Conservation (phyloP, 2,329 filamentous ascomycete genomes). For the Botrytis medusae region DNA sequence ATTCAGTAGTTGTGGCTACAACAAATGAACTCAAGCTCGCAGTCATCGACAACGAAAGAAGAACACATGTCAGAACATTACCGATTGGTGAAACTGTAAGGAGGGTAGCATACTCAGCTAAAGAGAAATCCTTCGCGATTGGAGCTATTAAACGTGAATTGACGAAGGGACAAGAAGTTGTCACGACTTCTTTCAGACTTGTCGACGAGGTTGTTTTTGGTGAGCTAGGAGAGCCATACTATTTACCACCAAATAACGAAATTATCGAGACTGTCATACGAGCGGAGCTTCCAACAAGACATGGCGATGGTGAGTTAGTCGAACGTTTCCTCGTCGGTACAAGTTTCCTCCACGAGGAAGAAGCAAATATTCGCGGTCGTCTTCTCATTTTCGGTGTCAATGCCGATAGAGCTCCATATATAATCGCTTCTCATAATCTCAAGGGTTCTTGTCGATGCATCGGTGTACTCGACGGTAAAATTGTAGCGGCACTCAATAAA, state of each 20-base stretch:
- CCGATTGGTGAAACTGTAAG: slow-evolving; percentile 80
- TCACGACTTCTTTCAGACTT: slow-evolving; percentile 79
- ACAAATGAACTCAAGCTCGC: slow-evolving; percentile 75
- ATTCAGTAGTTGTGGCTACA: slow-evolving; percentile 78
- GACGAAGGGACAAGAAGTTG: slow-evolving; percentile 66
- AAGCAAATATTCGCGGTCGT: slow-evolving; percentile 63
- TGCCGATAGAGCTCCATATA: slow-evolving; percentile 68
- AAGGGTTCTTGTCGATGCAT: slow-evolving; percentile 81
- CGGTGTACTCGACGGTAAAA: slow-evolving; percentile 69
- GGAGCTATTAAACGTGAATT: slow-evolving; percentile 80
- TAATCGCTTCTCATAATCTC: slow-evolving; percentile 67
- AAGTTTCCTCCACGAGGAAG: slow-evolving; percentile 60
- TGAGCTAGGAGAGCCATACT: slow-evolving; percentile 61
- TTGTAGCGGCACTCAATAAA: slow-evolving; percentile 87
- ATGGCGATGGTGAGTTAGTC: slow-evolving; percentile 52
- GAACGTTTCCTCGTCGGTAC: slow-evolving; percentile 94
- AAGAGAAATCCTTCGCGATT: slow-evolving; percentile 78
- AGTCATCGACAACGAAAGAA: slow-evolving; percentile 76
- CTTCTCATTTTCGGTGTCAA: slow-evolving; percentile 85
- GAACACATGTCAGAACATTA: slow-evolving; percentile 83
- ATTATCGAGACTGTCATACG: slow-evolving; percentile 83
- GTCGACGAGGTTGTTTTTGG: slow-evolving; percentile 90
- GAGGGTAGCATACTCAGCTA: slow-evolving; percentile 79
- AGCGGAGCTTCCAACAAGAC: slow-evolving; percentile 65
- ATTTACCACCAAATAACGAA: slow-evolving; percentile 61